A percentile compares a stretch with the other conserved stretches of the same genome.
Evolutionary conservation across 1,284 basidiomycete species (phyloP).

Genomic region (Apiotrichum mycotoxinovorans): DNA sequence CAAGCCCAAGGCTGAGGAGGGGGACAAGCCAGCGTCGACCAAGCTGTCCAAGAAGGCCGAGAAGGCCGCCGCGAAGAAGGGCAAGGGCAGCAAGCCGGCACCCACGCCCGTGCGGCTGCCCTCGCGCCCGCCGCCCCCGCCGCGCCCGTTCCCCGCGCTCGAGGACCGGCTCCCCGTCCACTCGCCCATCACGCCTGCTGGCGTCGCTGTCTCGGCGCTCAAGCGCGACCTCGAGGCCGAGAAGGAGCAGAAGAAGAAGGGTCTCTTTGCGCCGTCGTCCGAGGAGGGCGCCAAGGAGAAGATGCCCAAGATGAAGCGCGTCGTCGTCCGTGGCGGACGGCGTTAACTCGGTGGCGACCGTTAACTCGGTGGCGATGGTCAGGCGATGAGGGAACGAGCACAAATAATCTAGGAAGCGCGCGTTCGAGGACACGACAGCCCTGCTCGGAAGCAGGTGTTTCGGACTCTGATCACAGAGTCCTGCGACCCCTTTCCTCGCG

Average conservation of each 20-base stretch:
- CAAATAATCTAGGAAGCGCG: too few relatives aligned
- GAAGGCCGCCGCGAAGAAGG: conserved; percentile 8
- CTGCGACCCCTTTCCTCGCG: conserved; percentile 23
- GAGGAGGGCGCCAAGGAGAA: conserved; percentile 31
- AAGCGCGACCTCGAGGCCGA: conserved; percentile 48
- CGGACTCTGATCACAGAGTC: background rate
- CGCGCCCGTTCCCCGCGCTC: conserved; percentile 38
- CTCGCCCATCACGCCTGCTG: conserved; percentile 43
- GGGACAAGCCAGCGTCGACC: conserved; percentile 7
- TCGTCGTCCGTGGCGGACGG: conserved; percentile 43
- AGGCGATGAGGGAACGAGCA: background rate
- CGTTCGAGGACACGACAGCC: background rate
- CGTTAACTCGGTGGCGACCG: conserved; percentile 20
- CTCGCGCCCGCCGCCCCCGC: conserved; percentile 35
- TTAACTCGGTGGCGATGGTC: too few relatives aligned
- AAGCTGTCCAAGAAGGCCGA: conserved; percentile 16
- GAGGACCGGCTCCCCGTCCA: conserved; percentile 48
- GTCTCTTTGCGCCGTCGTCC: conserved; percentile 15
- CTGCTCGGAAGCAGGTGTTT: background rate
- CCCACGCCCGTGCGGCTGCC: conserved; percentile 15
- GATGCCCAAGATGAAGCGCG: conserved; percentile 44
- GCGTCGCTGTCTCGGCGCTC: conserved; percentile 44
- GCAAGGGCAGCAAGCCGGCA: conserved; percentile 1
- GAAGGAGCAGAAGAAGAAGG: conserved; percentile 48
- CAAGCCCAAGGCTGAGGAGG: conserved; percentile 8